These are phyloP conservation scores for Solanum microdontum DNA, from an alignment of 257 asterid species.

Conservation along the genomic window DNA sequence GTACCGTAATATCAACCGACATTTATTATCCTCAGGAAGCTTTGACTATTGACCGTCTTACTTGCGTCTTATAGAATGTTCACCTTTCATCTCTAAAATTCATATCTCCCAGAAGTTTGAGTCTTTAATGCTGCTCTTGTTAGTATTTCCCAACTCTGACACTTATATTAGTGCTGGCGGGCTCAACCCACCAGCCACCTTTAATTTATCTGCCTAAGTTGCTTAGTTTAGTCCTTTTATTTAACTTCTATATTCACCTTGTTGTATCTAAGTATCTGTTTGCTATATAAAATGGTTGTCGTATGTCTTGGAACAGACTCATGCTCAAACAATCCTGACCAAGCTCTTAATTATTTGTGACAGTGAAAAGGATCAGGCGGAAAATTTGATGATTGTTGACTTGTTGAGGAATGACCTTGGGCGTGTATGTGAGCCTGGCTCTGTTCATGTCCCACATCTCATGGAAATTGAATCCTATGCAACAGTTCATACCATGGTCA, in stretches of 20 bases:
- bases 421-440: constrained; percentile 95
- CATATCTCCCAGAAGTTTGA: background rate
- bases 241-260: background rate
- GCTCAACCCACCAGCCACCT: background rate
- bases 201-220: background rate
- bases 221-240: background rate
- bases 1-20: background rate
- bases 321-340: background rate
- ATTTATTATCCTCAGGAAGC: background rate
- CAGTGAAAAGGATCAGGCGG: constrained; percentile 99
- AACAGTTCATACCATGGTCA: constrained; percentile 96
- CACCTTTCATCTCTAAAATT: background rate
- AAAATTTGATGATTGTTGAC: constrained; percentile 94
- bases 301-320: background rate
- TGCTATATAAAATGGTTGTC: background rate
- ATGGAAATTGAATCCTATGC: constrained; percentile 95
- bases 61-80: background rate
- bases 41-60: background rate
- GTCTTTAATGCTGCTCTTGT: background rate
- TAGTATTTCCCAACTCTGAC: background rate
- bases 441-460: constrained; percentile 82
- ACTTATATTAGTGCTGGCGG: background rate
- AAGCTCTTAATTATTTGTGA: background rate
- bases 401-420: constrained; percentile 93
- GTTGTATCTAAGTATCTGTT: background rate